Evolutionary conservation across 805 yeast genomes (phyloP), one percentile per base, ranked within the genome.

Genomic region (Alloascoidea africana): DNA sequence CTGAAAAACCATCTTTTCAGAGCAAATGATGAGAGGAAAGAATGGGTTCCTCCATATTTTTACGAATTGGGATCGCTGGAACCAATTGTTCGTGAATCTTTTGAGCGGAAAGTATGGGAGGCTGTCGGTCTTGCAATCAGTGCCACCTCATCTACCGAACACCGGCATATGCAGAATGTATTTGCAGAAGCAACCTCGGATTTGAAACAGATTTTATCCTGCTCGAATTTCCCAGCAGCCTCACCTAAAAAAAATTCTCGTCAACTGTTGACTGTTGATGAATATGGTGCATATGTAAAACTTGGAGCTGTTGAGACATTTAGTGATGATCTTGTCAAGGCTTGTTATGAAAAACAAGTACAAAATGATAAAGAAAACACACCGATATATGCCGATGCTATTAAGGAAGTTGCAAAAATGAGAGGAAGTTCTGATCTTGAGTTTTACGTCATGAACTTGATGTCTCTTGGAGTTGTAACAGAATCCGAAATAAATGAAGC

Each of bases 351-450:
- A 15, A 48, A 52, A 0, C 62, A 66, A 38, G 46, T 51, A 3
- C 37, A 42, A 0, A 40, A 60, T 36, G 83, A 78, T 49, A 63
- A 68, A 0, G 50, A 44, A 0, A 58, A 64, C 35, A 43, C 50
- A 2, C 73, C 80, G 1, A 52, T 58, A 27, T 77, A 76, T 44
- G 66, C 72, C 44, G 86, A 80, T 50, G 68, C 78, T 0, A 51
- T 80, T 23, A 58, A 54, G 4, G 65, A 55, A 30, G 58, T 78
- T 32, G 67, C 79, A 0, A 63, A 66, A n/a, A 46, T 55, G 0
- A 62, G 73, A 39, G 56, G 61, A 4, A 62, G 70, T 1, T 67
- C 67, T 39, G 65, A 60, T 33, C 50, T 77, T 17, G 61, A 62
- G 38, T 46, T 57, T 17, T 59, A 48, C 34, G 65, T 70, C 5